These are phyloP conservation scores for Leucocoprinus sp. DNA, from an alignment of 768 basidiomycete species.

Conservation along the genomic window DNA sequence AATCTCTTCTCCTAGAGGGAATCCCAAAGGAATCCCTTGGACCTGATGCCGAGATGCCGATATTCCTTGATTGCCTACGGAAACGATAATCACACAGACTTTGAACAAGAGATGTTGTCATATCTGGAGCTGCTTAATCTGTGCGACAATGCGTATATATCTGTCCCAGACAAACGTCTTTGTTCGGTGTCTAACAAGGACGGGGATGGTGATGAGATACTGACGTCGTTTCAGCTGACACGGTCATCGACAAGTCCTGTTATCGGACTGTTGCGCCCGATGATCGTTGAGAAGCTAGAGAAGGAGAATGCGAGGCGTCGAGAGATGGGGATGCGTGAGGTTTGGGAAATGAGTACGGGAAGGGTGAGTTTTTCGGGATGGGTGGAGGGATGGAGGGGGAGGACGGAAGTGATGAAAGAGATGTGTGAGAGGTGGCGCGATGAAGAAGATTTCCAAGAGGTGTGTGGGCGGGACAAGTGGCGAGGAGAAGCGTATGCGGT, in stretches of 20 bases:
- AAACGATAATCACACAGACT: too few species aligned
- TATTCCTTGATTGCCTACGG: too few species aligned
- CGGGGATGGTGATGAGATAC: conserved; percentile 14
- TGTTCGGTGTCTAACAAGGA: conserved; percentile 13
- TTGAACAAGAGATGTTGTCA: too few species aligned
- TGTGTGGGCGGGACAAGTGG: conserved; percentile 77
- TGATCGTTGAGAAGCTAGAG: conserved; percentile 45
- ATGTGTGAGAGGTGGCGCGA: conserved; percentile 75
- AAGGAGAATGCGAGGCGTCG: conserved; percentile 37
- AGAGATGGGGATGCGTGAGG: conserved; percentile 20
- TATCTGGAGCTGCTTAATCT: conserved; percentile 58
- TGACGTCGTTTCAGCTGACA: conserved; percentile 13
- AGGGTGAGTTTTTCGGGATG: conserved; percentile 13
- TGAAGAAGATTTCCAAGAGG: conserved; percentile 36
- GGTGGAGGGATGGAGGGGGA: conserved; percentile 17
- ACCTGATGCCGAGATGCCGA: too few species aligned
- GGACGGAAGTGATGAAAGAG: conserved; percentile 54
- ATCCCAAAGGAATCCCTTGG: too few species aligned
- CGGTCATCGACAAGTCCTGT: conserved; percentile 37
- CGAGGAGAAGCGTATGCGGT: conserved; percentile 76
- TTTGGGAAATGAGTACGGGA: conserved; percentile 15
- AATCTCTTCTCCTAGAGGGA: too few species aligned
- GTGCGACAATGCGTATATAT: conserved; percentile 64
- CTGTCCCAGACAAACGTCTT: conserved; percentile 17
- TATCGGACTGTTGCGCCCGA: conserved; percentile 53